These are phyloP conservation scores for Globisporangium okanoganense DNA, from an alignment of 352 stramenopile genomes.

Conservation along the genomic window DNA sequence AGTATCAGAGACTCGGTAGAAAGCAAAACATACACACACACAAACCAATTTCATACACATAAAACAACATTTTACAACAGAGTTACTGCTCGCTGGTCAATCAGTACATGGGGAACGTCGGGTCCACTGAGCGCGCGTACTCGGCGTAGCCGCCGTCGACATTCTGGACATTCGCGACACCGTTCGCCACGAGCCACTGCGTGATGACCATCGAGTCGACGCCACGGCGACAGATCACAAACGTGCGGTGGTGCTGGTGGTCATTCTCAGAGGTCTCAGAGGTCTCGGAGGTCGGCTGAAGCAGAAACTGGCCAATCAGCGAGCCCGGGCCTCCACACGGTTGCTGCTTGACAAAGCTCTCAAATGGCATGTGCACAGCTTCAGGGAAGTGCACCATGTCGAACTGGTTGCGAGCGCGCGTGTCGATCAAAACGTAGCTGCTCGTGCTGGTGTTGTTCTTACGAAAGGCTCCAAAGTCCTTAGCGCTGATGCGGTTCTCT, in stretches of 20 bases:
- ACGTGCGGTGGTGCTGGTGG: neutral
- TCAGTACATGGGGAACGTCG: conserved; percentile 75
- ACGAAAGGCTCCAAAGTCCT: conserved; percentile 36
- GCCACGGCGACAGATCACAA: conserved; percentile 80
- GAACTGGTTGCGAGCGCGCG: conserved; percentile 50
- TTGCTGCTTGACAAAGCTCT: conserved; percentile 23
- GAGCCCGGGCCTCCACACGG: conserved; percentile 7
- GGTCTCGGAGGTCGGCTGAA: neutral
- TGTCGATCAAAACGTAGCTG: conserved; percentile 60
- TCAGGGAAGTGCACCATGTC: conserved; percentile 76
- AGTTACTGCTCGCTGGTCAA: neutral
- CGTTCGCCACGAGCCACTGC: conserved; percentile 45
- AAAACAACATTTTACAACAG: neutral
- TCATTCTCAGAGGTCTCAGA: neutral
- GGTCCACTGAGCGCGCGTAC: conserved; percentile 50
- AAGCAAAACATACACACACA: neutral
- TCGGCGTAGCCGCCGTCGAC: conserved; percentile 69
- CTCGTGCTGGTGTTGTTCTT: neutral
- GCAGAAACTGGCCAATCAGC: neutral
- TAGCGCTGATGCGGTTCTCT: conserved; percentile 29
- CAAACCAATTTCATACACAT: neutral
- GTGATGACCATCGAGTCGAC: conserved; percentile 65
- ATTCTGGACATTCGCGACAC: conserved; percentile 44
- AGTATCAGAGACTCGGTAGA: neutral
- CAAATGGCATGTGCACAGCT: conserved; percentile 60